phyloP scores from a whole-genome alignment of 1,284 basidiomycete species.

The Cutaneotrichosporon sp. region DNA sequence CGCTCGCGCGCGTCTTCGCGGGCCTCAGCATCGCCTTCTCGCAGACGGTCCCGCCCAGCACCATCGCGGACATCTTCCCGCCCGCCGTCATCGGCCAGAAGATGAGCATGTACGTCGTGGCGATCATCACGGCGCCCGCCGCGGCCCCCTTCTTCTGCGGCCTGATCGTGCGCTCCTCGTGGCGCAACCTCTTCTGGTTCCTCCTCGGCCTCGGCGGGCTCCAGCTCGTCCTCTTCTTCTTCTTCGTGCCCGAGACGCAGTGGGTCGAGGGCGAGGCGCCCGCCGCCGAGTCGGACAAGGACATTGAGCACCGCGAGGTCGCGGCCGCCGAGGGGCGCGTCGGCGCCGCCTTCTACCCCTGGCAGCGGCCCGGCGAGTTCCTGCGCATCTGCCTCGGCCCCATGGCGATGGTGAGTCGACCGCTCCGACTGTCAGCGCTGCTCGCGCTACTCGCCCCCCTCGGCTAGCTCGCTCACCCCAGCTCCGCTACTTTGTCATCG shows the following conservation, averaged over 20 bases:
- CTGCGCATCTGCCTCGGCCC: constrained; percentile 24
- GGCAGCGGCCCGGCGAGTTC: constrained; percentile 6
- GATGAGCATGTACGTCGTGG: constrained; percentile 43
- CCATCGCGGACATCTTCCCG: constrained; percentile 39
- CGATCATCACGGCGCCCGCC: constrained; percentile 41
- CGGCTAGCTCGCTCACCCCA: background rate
- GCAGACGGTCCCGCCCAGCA: constrained; percentile 39
- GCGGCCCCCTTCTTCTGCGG: constrained; percentile 49
- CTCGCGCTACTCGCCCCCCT: no score
- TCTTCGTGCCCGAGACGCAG: constrained; percentile 50
- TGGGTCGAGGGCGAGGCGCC: constrained; percentile 25
- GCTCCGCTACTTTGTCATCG: constrained; percentile 31
- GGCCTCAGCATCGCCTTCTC: constrained; percentile 32
- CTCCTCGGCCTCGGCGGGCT: constrained; percentile 37
- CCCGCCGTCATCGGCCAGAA: constrained; percentile 45
- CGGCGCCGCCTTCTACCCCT: constrained; percentile 5
- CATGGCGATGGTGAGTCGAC: constrained; percentile 28
- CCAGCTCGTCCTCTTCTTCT: constrained; percentile 23
- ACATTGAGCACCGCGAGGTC: background rate
- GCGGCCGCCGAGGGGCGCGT: background rate
- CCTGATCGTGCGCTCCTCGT: constrained; percentile 35
- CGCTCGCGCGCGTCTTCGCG: constrained; percentile 32
- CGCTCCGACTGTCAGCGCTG: background rate
- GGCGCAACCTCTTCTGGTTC: constrained; percentile 48
- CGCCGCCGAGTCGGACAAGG: background rate